A percentile compares a stretch with the other conserved stretches of the same genome.
Evolutionary conservation across 2,329 filamentous ascomycete species (phyloP).

Genomic region (Penicillium sp.): DNA sequence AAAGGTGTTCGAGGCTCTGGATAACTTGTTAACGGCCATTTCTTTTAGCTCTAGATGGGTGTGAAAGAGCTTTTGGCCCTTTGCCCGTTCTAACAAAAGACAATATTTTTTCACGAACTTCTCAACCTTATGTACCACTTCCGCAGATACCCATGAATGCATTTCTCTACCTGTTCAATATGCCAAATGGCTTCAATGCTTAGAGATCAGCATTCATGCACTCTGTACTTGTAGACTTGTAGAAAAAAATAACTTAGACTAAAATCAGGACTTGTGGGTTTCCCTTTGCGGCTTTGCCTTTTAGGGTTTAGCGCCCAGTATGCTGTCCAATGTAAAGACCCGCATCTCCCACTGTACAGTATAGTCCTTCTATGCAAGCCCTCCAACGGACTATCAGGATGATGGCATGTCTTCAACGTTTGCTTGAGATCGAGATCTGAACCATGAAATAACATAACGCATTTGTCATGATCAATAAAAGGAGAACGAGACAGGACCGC

Average conservation of each 20-base stretch:
- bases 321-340: too few relatives aligned
- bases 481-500: too few relatives aligned
- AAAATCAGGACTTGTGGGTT: too few relatives aligned
- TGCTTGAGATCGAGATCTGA: too few relatives aligned
- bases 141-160: constrained; percentile 45
- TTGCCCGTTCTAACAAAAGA: constrained; percentile 30
- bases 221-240: constrained; percentile 6
- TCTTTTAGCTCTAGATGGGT: constrained; percentile 37
- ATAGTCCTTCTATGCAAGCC: too few relatives aligned
- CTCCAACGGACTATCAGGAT: too few relatives aligned
- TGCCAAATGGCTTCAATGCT: constrained; percentile 12
- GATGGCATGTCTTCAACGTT: too few relatives aligned
- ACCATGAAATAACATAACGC: too few relatives aligned
- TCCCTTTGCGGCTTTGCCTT: too few relatives aligned
- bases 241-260: background rate
- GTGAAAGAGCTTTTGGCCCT: constrained; percentile 23
- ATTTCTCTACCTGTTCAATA: constrained; percentile 31
- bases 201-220: constrained; percentile 27
- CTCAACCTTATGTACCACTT: constrained; percentile 32
- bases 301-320: too few relatives aligned
- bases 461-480: too few relatives aligned
- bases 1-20: constrained; percentile 27
- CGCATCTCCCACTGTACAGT: too few relatives aligned
- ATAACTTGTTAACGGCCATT: constrained; percentile 30
- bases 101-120: constrained; percentile 24